These are phyloP conservation scores for Quercus agrifolia DNA, from an alignment of 306 rosid species.

Conservation along the genomic window DNA sequence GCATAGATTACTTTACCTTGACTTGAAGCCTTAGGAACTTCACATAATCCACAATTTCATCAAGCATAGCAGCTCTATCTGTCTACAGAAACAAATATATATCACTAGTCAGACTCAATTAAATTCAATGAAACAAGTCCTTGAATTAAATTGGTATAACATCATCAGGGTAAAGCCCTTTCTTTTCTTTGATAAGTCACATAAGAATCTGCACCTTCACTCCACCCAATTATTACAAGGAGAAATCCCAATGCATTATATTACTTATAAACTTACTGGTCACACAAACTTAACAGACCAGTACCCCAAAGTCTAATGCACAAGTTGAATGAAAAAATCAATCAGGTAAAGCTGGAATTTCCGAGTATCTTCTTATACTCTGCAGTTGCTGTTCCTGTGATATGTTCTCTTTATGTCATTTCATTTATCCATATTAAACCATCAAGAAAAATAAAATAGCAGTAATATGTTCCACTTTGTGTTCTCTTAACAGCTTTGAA, in stretches of 20 bases:
- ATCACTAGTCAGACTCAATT: not conserved
- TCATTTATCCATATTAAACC: not conserved
- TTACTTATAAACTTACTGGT: not conserved
- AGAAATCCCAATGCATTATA: not conserved
- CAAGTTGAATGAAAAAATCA: not conserved
- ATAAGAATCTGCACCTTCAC: not conserved
- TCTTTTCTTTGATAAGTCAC: not conserved
- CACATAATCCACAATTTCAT: constrained; percentile 93
- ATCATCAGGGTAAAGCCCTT: not conserved
- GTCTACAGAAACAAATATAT: constrained; percentile 39
- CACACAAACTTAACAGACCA: not conserved
- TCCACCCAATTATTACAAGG: not conserved
- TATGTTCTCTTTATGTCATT: not conserved
- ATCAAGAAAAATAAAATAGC: not conserved
- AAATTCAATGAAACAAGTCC: too few species aligned
- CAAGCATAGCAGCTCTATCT: constrained; percentile 97
- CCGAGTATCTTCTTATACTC: not conserved
- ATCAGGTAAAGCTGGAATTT: not conserved
- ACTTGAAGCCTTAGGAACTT: constrained; percentile 97
- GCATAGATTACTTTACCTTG: constrained; percentile 47
- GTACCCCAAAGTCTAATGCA: not conserved
- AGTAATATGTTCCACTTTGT: not conserved
- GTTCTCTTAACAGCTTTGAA: not conserved
- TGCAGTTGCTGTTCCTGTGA: not conserved
- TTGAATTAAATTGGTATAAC: too few species aligned